Conservation (phyloP, 176 grass and related monocot genomes). For the Guadua angustifolia region DNA sequence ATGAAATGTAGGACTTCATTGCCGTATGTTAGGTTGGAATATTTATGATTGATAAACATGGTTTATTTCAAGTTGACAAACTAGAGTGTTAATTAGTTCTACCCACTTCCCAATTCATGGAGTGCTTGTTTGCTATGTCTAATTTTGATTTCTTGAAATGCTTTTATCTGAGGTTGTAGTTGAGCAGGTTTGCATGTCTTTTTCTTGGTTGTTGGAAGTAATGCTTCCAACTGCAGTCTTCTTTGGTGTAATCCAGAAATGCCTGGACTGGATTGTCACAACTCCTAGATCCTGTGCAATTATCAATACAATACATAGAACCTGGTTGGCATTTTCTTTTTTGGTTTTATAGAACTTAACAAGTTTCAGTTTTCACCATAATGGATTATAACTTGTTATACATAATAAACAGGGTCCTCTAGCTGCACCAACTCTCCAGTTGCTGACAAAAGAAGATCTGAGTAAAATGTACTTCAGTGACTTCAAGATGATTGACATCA, state of each 20-base stretch:
- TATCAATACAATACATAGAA: neutral
- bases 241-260: constrained; percentile 34
- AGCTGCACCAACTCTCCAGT: constrained; percentile 81
- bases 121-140: constrained; percentile 24
- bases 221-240: neutral
- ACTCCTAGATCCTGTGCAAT: neutral
- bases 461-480: constrained; percentile 95
- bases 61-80: constrained; percentile 12
- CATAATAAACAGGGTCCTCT: constrained; percentile 71
- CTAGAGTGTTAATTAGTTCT: neutral
- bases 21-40: neutral
- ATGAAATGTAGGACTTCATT: neutral
- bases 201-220: constrained; percentile 38
- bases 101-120: neutral
- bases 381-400: constrained; percentile 27
- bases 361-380: no score
- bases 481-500: constrained; percentile 85
- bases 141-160: neutral
- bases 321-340: neutral
- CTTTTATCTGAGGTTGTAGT: constrained; percentile 1
- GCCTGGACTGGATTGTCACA: neutral
- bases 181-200: constrained; percentile 3
- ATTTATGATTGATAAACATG: neutral
- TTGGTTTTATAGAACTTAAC: neutral
- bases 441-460: constrained; percentile 86